Percentiles rank a stretch among this genome's conserved stretches.
Conservation (phyloP, 805 yeast species). For the Spathaspora hagerdaliae region DNA sequence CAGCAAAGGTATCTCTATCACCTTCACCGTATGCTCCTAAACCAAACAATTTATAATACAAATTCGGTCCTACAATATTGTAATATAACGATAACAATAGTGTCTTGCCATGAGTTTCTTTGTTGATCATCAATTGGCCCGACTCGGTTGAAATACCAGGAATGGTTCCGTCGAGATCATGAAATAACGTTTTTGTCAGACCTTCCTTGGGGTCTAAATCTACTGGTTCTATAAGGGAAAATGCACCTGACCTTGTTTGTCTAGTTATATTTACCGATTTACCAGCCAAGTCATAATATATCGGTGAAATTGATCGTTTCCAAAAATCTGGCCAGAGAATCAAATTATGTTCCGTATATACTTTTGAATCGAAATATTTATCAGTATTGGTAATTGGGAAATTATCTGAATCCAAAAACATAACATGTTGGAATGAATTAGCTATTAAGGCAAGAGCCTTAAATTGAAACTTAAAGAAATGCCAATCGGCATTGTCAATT, state of each 20-base stretch:
- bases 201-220: slow-evolving; percentile 30
- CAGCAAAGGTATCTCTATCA: slow-evolving; percentile 70
- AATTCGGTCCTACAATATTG: slow-evolving; percentile 59
- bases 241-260: slow-evolving; percentile 25
- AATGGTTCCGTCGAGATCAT: slow-evolving; percentile 43
- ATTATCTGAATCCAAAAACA: slow-evolving; percentile 50
- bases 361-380: slow-evolving; percentile 40
- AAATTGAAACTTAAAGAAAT: slow-evolving; percentile 44
- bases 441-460: slow-evolving; percentile 57
- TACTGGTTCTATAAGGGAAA: slow-evolving; percentile 28
- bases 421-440: slow-evolving; percentile 48
- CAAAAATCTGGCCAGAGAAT: slow-evolving; percentile 68
- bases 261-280: slow-evolving; percentile 25
- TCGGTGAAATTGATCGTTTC: slow-evolving; percentile 63
- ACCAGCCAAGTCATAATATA: slow-evolving; percentile 44
- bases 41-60: slow-evolving; percentile 62
- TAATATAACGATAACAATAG: slow-evolving; percentile 59
- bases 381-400: slow-evolving; percentile 41
- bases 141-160: slow-evolving; percentile 69
- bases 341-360: slow-evolving; percentile 45
- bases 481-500: slow-evolving; percentile 10
- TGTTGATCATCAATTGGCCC: slow-evolving; percentile 63
- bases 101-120: slow-evolving; percentile 53
- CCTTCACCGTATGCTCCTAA: slow-evolving; percentile 78
- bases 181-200: slow-evolving; percentile 25